phyloP scores from a whole-genome alignment of 164 flowering plant genomes.

The Stephania yunnanensis region DNA sequence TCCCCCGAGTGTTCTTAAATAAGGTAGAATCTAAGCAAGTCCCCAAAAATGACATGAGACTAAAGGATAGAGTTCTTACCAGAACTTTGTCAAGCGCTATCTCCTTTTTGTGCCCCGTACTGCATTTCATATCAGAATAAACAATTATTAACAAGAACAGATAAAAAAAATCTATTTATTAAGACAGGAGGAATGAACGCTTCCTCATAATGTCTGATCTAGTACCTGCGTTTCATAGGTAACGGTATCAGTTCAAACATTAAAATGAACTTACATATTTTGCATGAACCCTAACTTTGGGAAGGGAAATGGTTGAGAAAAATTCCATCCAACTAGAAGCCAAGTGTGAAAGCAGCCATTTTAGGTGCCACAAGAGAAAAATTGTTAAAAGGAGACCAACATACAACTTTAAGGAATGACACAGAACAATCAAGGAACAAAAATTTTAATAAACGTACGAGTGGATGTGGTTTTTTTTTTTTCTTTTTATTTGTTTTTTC shows the following conservation, averaged over 20 bases:
- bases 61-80: slow-evolving; percentile 33
- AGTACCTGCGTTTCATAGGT: not conserved
- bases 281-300: not conserved
- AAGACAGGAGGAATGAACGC: not conserved
- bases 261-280: not conserved
- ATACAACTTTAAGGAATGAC: not conserved
- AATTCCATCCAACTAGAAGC: not conserved
- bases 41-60: not conserved
- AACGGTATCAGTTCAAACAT: not conserved
- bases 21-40: not conserved
- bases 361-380: not conserved
- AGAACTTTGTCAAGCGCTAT: slow-evolving; percentile 55
- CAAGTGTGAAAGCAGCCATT: not conserved
- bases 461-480: no score
- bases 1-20: no score
- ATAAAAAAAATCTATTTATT: not conserved
- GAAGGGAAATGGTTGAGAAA: not conserved
- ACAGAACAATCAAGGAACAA: no score
- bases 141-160: not conserved
- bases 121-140: slow-evolving; percentile 37
- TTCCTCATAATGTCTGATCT: not conserved
- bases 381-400: not conserved
- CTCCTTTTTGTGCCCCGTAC: slow-evolving; percentile 85
- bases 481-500: no score
- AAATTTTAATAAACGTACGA: no score